Evolutionary conservation across 1,284 basidiomycete species (phyloP).

Genomic region (Pseudozyma sp.): DNA sequence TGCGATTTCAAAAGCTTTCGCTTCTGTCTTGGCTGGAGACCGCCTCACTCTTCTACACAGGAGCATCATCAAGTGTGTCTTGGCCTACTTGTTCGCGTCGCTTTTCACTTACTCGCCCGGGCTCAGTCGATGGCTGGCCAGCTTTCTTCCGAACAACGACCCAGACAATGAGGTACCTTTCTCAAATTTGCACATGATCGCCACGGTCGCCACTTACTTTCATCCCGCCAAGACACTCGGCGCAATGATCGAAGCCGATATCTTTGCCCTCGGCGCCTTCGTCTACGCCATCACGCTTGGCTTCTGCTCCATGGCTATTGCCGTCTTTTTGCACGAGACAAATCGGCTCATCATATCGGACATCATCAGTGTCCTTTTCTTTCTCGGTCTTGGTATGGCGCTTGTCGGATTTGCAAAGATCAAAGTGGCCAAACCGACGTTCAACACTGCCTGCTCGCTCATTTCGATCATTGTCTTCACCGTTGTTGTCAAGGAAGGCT

Average conservation of each 20-base stretch:
- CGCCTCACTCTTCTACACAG: slow-evolving; percentile 73
- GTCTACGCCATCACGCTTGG: slow-evolving; percentile 80
- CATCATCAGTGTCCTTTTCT: slow-evolving; percentile 72
- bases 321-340: slow-evolving; percentile 70
- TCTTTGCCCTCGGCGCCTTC: slow-evolving; percentile 80
- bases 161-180: slow-evolving; percentile 55
- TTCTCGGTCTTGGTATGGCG: slow-evolving; percentile 83
- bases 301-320: slow-evolving; percentile 76
- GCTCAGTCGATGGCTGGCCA: slow-evolving; percentile 65
- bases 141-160: slow-evolving; percentile 60
- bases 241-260: slow-evolving; percentile 88
- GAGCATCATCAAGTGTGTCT: slow-evolving; percentile 87
- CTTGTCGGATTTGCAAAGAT: slow-evolving; percentile 86
- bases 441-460: slow-evolving; percentile 80
- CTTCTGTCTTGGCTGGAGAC: slow-evolving; percentile 71
- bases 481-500: slow-evolving; percentile 87
- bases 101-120: slow-evolving; percentile 88
- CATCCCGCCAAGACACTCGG: slow-evolving; percentile 80
- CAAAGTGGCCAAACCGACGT: slow-evolving; percentile 88
- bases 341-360: slow-evolving; percentile 70
- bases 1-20: slow-evolving; percentile 73
- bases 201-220: slow-evolving; percentile 78
- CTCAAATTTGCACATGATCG: slow-evolving; percentile 87
- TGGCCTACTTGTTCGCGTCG: slow-evolving; percentile 89
- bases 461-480: slow-evolving; percentile 59